Conservation (phyloP, 768 basidiomycete species). For the Hemileccinum rubropunctum region DNA sequence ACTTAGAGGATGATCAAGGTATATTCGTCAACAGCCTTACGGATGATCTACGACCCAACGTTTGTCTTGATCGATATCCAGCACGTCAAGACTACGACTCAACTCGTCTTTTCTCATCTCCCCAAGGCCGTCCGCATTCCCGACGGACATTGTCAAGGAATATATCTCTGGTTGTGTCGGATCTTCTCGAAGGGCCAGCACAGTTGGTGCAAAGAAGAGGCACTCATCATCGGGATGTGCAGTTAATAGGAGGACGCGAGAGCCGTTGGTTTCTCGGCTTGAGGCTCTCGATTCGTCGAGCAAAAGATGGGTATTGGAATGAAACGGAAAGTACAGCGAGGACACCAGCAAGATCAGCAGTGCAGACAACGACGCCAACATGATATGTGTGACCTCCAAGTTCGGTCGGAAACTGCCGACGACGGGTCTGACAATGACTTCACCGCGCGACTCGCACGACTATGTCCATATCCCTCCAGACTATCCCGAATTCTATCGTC, state of each 20-base stretch:
- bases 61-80: constrained; percentile 57
- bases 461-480: constrained; percentile 13
- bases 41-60: constrained; percentile 67
- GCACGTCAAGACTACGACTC: constrained; percentile 55
- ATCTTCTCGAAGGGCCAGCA: constrained; percentile 48
- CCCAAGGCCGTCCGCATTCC: constrained; percentile 80
- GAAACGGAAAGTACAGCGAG: constrained; percentile 24
- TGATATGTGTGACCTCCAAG: too few relatives aligned
- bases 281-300: constrained; percentile 1
- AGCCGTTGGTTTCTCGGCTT: neutral
- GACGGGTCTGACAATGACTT: constrained; percentile 21
- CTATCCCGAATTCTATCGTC: constrained; percentile 12
- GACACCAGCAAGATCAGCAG: constrained; percentile 18
- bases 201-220: constrained; percentile 89
- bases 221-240: constrained; percentile 96
- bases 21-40: constrained; percentile 43
- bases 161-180: constrained; percentile 37
- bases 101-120: constrained; percentile 57
- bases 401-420: constrained; percentile 20
- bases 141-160: constrained; percentile 73
- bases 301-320: constrained; percentile 22
- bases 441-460: constrained; percentile 11
- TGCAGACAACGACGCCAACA: constrained; percentile 18
- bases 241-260: constrained; percentile 64
- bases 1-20: constrained; percentile 7